Conservation (phyloP, 345 rosid species). For the Corchorus capsularis region DNA sequence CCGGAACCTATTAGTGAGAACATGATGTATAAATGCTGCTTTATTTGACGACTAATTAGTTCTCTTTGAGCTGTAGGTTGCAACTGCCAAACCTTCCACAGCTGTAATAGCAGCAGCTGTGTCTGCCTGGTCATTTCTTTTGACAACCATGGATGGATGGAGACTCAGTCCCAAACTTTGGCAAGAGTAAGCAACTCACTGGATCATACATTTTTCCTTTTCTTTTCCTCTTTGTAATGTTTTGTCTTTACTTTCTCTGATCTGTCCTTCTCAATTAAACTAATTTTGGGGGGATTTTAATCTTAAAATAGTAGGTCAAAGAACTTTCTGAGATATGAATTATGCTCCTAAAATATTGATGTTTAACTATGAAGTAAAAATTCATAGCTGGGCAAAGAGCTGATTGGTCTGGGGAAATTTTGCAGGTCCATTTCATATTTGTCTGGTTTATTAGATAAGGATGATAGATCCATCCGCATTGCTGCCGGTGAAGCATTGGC, state of each 20-base stretch:
- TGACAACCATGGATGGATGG: constrained; percentile 63
- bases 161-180: constrained; percentile 63
- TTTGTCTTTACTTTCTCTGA: neutral
- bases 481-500: constrained; percentile 97
- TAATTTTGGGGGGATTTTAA: neutral
- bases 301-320: neutral
- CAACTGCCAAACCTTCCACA: constrained; percentile 58
- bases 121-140: constrained; percentile 93
- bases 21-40: neutral
- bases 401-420: constrained; percentile 12
- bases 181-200: constrained; percentile 64
- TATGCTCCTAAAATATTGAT: neutral
- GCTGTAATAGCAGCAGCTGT: constrained; percentile 66
- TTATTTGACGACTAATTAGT: neutral
- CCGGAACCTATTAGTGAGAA: neutral
- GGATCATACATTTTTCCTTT: neutral
- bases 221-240: neutral
- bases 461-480: constrained; percentile 85
- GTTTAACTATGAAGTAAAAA: neutral
- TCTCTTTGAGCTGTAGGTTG: constrained; percentile 50
- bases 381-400: neutral
- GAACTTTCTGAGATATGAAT: neutral
- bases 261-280: neutral
- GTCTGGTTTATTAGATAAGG: constrained; percentile 73
- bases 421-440: constrained; percentile 77